Conservation (phyloP, 1,284 basidiomycete genomes). For the Cutaneotrichosporon arboriforme region DNA sequence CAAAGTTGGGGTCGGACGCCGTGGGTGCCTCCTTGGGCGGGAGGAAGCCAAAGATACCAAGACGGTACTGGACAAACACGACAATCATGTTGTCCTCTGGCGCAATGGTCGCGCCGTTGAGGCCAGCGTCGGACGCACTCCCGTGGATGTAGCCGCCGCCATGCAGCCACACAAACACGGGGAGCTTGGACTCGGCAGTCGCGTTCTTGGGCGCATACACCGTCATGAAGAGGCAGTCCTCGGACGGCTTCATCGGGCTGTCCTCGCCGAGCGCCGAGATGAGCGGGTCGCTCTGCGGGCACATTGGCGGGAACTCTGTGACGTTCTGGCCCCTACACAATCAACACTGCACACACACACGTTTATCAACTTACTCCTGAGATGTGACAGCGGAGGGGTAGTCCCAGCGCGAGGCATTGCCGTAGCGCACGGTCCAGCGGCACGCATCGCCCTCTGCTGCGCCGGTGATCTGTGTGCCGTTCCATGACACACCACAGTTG, state of each 20-base stretch:
- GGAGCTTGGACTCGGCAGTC: slow-evolving; percentile 36
- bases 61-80: slow-evolving; percentile 75
- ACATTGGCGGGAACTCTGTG: slow-evolving; percentile 59
- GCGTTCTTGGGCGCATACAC: slow-evolving; percentile 1
- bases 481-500: slow-evolving; percentile 5
- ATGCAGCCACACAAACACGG: slow-evolving; percentile 71
- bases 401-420: slow-evolving; percentile 30
- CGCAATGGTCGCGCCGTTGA: slow-evolving; percentile 74
- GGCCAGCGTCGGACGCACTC: slow-evolving; percentile 61
- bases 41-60: slow-evolving; percentile 73
- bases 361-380: slow-evolving; percentile 17
- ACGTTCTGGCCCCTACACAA: slow-evolving; percentile 46
- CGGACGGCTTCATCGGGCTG: neutral
- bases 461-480: slow-evolving; percentile 13
- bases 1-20: slow-evolving; percentile 62
- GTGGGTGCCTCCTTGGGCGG: slow-evolving; percentile 50
- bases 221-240: slow-evolving; percentile 5
- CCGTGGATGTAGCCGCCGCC: slow-evolving; percentile 80
- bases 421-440: slow-evolving; percentile 38
- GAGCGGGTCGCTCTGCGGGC: slow-evolving; percentile 55
- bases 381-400: slow-evolving; percentile 8
- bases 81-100: slow-evolving; percentile 68
- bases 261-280: slow-evolving; percentile 46
- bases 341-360: neutral
- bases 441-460: slow-evolving; percentile 17